phyloP scores from a whole-genome alignment of 768 basidiomycete species.

The Multifurca ochricompacta region DNA sequence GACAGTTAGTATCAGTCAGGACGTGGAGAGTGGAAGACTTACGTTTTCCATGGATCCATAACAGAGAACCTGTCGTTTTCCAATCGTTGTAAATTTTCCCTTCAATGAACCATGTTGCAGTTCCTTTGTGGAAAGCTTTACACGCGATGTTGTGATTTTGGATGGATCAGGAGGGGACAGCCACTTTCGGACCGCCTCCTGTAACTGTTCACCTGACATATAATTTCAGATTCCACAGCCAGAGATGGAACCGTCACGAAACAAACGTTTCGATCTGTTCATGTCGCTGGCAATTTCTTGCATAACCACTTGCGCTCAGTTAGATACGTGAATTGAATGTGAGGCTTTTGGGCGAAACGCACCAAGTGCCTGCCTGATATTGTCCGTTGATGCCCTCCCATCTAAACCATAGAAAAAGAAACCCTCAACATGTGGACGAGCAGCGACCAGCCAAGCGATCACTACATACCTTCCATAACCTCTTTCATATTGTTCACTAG shows the following conservation, averaged over 20 bases:
- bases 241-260: neutral
- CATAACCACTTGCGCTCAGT: neutral
- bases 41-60: conserved; percentile 7
- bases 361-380: neutral
- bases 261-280: neutral
- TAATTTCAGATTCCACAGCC: neutral
- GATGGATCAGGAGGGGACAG: neutral
- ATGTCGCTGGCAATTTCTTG: neutral
- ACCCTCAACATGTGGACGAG: neutral
- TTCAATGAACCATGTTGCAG: neutral
- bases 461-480: neutral
- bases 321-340: too few species aligned
- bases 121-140: neutral
- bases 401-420: neutral
- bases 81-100: neutral
- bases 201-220: neutral
- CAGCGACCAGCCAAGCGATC: neutral
- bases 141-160: neutral
- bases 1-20: neutral
- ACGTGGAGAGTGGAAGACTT: neutral
- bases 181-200: neutral
- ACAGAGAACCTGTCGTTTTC: neutral
- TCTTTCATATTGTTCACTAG: neutral
- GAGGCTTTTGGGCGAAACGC: neutral
- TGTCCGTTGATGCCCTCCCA: neutral